Evolutionary conservation across 495 filamentous ascomycete species (phyloP), one percentile per base, ranked within the genome.

Genomic region (Penicillium arizonense): DNA sequence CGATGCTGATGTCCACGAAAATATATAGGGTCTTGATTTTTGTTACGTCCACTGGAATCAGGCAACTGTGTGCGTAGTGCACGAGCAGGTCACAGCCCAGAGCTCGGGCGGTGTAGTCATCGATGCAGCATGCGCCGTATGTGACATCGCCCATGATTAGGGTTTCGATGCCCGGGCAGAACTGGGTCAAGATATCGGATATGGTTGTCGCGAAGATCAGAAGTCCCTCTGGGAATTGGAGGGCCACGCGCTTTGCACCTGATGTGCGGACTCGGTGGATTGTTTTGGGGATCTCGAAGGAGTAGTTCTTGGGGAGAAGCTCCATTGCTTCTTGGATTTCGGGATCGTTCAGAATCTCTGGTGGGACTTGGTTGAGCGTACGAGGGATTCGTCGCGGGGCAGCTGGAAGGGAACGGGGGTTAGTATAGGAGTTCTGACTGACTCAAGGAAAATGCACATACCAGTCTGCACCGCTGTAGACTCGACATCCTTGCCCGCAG

Each of bases 81-180:
- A 99, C 90, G 5, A 99, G 78, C 3, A 99, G 74, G 65, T 99
- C 94, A 61, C 94, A 99, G 1, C 89, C 95, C 23, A 99, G 80
- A 0, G 94, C 94, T 16, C 94, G 82, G 0, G 94, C 94, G 0
- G 94, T 97, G 72, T 93, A 99, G 73, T 99, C 94, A 65, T 99
- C 94, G 55, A 99, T 97, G 64, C 94, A 99, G 76, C 94, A 99
- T 3, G 94, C 94, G 41, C 94, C 94, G 72, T 99, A 99, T 0
- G 94, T 99, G 23, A 99, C 94, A 59, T 99, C 94, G 44, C 95
- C 94, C 94, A 99, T 97, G 67, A 99, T 97, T 13, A 97, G 75
- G 0, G 95, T 97, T 62, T 93, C 87, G 36, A 84, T 86, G 3
- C 89, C 91, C 0, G 91, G 85, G 68, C 94, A 99, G 76, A 99